These are phyloP conservation scores for Diplodia corticola DNA, from an alignment of 2,329 filamentous ascomycete genomes.

Conservation along the genomic window DNA sequence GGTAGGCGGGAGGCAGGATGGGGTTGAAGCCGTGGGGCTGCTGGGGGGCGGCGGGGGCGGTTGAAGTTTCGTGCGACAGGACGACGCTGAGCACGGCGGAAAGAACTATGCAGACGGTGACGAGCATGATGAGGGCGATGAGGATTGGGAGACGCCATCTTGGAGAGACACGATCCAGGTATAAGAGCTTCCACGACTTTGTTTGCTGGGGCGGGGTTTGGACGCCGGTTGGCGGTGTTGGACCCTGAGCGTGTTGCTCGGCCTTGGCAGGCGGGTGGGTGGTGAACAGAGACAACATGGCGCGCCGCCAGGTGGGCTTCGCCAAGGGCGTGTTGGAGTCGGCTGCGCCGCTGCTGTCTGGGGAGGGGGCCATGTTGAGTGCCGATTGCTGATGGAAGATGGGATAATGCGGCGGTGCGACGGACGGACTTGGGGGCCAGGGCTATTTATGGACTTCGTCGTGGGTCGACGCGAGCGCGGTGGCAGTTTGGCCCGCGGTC, in stretches of 20 bases:
- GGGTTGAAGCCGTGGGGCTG: slow-evolving; percentile 27
- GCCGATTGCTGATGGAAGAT: not conserved
- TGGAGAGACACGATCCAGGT: not conserved
- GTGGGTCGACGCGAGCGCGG: not conserved
- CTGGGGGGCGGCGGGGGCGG: not conserved
- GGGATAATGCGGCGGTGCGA: not conserved
- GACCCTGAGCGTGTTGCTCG: not conserved
- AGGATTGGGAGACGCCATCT: slow-evolving; percentile 7
- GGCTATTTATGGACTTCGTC: not conserved
- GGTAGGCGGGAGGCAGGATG: slow-evolving; percentile 45
- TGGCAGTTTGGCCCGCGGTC: not conserved
- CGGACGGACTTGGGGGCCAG: not conserved
- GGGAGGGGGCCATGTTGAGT: slow-evolving; percentile 1
- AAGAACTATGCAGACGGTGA: slow-evolving; percentile 6
- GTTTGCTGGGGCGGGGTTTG: not conserved
- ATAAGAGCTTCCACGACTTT: not conserved
- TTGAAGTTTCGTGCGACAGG: not conserved
- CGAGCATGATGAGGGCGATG: slow-evolving; percentile 15
- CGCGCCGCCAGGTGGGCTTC: not conserved
- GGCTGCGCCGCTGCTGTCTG: not conserved
- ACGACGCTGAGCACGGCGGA: slow-evolving; percentile 16
- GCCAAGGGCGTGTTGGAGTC: not conserved
- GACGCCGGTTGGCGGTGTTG: no score
- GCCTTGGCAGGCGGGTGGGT: not conserved
- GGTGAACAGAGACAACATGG: not conserved